Conservation (phyloP, 1,284 basidiomycete genomes). For the Leccinum variabile region DNA sequence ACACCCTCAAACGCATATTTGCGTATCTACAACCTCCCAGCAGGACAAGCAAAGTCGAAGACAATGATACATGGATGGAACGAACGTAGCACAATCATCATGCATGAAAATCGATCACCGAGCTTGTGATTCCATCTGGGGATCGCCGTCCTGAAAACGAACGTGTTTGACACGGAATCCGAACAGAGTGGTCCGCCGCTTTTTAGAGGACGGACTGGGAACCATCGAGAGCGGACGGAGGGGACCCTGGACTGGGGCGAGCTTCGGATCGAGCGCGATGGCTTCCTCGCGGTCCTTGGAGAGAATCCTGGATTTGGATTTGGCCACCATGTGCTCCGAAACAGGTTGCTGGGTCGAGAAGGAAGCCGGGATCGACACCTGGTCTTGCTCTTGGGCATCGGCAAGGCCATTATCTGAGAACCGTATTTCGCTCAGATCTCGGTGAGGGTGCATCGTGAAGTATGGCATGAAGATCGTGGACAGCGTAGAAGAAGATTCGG, state of each 20-base stretch:
- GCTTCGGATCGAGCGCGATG: conserved; percentile 32
- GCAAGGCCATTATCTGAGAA: background rate
- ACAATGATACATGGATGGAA: background rate
- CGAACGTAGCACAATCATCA: background rate
- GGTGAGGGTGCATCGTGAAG: conserved; percentile 13
- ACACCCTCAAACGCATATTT: too few species aligned
- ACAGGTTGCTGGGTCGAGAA: conserved; percentile 5
- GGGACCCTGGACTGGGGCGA: conserved; percentile 35
- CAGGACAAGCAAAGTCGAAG: background rate
- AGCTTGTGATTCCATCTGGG: background rate
- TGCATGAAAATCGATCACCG: conserved; percentile 6
- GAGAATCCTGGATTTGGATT: conserved; percentile 18
- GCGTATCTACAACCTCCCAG: background rate
- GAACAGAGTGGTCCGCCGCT: conserved; percentile 21
- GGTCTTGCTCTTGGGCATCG: background rate
- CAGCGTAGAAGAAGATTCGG: conserved; percentile 18
- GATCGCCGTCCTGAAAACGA: background rate
- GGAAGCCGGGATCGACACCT: background rate
- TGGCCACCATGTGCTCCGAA: conserved; percentile 14
- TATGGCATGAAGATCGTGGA: conserved; percentile 15
- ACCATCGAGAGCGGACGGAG: conserved; percentile 32
- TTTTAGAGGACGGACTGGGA: conserved; percentile 16
- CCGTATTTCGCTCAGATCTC: background rate
- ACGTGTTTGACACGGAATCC: conserved; percentile 23
- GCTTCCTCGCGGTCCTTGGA: conserved; percentile 30